Evolutionary conservation across 306 rosid species (phyloP), one percentile per base, ranked within the genome.

Genomic region (Rubus parviflorus): DNA sequence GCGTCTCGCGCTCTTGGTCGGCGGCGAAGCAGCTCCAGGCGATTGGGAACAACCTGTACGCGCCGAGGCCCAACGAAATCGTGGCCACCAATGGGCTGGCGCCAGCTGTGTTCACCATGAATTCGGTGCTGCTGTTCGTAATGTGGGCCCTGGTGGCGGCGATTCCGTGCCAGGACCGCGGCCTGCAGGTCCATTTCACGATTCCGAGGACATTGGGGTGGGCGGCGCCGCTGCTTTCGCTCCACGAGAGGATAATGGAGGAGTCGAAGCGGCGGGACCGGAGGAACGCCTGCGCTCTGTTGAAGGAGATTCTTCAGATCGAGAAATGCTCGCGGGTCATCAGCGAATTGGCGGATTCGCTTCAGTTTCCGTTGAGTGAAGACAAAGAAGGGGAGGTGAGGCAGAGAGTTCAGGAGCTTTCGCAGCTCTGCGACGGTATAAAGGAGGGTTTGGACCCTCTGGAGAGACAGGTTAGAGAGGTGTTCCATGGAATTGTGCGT

Each of bases 81-180:
- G 82, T 81, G 30, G 83, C 91, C 46, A 76, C 94, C 0, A 74
- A 80, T 67, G 95, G 98, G 30, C 83, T 94, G 3, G 95, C 94
- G 0, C 64, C 83, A 23, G 83, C 93, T 19, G 74, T 94, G 48
- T 94, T 80, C 56, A 88, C 92, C 0, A 83, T 89, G 86, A 94
- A 83, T 72, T 80, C 83, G 17, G 70, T 94, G 13, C 66, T 94
- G 45, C 75, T 92, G 75, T 90, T 94, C 64, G 86, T 88, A 65
- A 90, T 87, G 97, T 94, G 97, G 98, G 91, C 89, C 35, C 82
- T 94, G 56, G 98, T 94, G 77, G 98, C 98, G 14, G 97, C 98
- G 19, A 92, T 94, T 81, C 98, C 98, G 0, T 94, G 98, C 87
- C 98, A 94, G 86, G 97, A 94, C 74, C 85, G 98, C 0, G 97